Evolutionary conservation across 2,329 filamentous ascomycete species (phyloP).

Genomic region (Colletotrichum abscissum): DNA sequence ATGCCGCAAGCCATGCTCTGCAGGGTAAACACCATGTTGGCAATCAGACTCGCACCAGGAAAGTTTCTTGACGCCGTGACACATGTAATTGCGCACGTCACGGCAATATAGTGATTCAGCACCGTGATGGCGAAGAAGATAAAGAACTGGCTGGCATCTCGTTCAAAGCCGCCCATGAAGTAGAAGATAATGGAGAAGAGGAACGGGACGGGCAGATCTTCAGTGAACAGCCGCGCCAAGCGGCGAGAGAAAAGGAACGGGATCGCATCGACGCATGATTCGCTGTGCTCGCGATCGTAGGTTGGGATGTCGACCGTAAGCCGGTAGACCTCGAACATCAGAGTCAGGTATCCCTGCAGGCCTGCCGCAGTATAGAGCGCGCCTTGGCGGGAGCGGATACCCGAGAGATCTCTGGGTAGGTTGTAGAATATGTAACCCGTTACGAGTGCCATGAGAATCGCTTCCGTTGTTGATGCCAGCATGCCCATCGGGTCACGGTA

Average conservation of each 20-base stretch:
- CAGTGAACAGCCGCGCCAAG: slow-evolving; percentile 74
- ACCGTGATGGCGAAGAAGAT: slow-evolving; percentile 77
- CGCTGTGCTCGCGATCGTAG: slow-evolving; percentile 80
- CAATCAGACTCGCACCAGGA: slow-evolving; percentile 76
- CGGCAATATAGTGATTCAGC: slow-evolving; percentile 78
- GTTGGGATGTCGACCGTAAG: slow-evolving; percentile 79
- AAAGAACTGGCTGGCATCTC: slow-evolving; percentile 73
- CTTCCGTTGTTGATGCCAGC: slow-evolving; percentile 75
- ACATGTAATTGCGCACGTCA: slow-evolving; percentile 77
- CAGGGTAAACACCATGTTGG: slow-evolving; percentile 78
- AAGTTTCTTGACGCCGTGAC: slow-evolving; percentile 75
- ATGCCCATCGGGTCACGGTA: slow-evolving; percentile 83
- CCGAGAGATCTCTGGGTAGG: slow-evolving; percentile 72
- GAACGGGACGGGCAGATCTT: slow-evolving; percentile 79
- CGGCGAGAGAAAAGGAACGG: slow-evolving; percentile 78
- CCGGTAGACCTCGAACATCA: slow-evolving; percentile 81
- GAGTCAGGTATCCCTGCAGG: slow-evolving; percentile 80
- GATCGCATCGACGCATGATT: slow-evolving; percentile 76
- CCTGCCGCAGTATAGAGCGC: slow-evolving; percentile 78
- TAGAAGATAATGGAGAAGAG: slow-evolving; percentile 79
- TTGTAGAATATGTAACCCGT: slow-evolving; percentile 79
- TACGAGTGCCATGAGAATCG: slow-evolving; percentile 76
- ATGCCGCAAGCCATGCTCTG: slow-evolving; percentile 82
- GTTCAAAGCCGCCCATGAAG: slow-evolving; percentile 81
- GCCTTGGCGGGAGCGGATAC: slow-evolving; percentile 79